A percentile compares a stretch with the other conserved stretches of the same genome.
Conservation (phyloP, 495 filamentous ascomycete genomes). For the Chaetomium fimeti region DNA sequence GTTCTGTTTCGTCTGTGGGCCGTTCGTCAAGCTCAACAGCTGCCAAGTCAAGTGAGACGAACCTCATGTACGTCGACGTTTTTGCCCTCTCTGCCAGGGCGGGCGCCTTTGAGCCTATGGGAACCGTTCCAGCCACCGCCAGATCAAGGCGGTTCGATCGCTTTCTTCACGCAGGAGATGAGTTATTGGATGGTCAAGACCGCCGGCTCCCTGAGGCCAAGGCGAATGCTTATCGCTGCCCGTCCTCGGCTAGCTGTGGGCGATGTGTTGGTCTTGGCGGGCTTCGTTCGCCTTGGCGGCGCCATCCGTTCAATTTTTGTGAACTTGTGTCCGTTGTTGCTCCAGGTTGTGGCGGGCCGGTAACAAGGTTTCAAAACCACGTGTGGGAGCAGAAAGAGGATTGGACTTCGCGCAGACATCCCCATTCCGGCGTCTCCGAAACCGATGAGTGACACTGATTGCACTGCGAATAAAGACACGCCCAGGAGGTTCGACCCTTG, state of each 20-base stretch:
- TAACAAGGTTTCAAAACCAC: not conserved
- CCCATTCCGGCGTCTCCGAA: not conserved
- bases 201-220: not conserved
- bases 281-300: not conserved
- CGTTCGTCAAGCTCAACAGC: constrained; percentile 23
- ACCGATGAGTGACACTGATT: not conserved
- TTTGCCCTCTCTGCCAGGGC: constrained; percentile 17
- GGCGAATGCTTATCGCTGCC: not conserved
- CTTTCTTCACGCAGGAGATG: constrained; percentile 5
- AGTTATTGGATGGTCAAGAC: constrained; percentile 9
- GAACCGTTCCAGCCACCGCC: constrained; percentile 14
- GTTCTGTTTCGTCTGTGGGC: constrained; percentile 6
- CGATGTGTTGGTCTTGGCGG: not conserved
- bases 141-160: constrained; percentile 7
- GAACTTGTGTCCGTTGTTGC: not conserved
- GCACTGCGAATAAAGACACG: constrained; percentile 24
- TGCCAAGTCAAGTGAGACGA: constrained; percentile 44
- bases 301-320: too few species aligned
- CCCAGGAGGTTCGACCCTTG: constrained; percentile 15
- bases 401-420: not conserved
- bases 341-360: not conserved
- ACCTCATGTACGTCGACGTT: constrained; percentile 32
- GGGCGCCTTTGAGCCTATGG: constrained; percentile 24
- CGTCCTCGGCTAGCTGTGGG: not conserved
- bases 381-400: not conserved